Conservation (phyloP, 805 yeast genomes). For the Metschnikowia reukaufii region DNA sequence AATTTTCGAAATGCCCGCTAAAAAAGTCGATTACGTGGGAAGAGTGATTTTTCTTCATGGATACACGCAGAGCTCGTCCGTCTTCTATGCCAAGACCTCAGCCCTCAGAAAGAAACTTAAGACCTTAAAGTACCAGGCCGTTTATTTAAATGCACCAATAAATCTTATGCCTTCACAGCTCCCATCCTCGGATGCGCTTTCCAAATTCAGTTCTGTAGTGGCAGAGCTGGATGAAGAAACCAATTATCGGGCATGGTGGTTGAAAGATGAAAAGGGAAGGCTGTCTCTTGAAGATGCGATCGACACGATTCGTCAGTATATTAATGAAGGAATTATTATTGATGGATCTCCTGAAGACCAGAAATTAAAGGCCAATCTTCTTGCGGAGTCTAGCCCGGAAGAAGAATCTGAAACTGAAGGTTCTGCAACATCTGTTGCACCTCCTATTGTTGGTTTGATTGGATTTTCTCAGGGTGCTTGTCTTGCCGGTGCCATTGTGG, state of each 20-base stretch:
- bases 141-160: constrained; percentile 79
- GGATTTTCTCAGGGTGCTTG: constrained; percentile 98
- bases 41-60: constrained; percentile 89
- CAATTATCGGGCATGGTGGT: constrained; percentile 74
- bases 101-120: constrained; percentile 79
- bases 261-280: constrained; percentile 49
- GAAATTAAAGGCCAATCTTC: constrained; percentile 18
- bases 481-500: constrained; percentile 67
- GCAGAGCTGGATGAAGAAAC: constrained; percentile 31
- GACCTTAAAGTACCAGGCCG: constrained; percentile 64
- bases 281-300: constrained; percentile 51
- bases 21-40: constrained; percentile 24
- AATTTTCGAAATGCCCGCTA: not conserved
- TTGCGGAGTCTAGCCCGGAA: not conserved
- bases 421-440: not conserved
- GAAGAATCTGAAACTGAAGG: not conserved
- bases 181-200: constrained; percentile 64
- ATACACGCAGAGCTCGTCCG: constrained; percentile 77
- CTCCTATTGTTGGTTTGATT: constrained; percentile 80
- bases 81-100: constrained; percentile 85
- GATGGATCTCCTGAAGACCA: constrained; percentile 28
- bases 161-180: constrained; percentile 65
- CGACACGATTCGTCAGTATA: constrained; percentile 46
- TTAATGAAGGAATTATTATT: constrained; percentile 54
- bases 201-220: constrained; percentile 44